Evolutionary conservation across 1,284 basidiomycete genomes (phyloP), one percentile per base, ranked within the genome.

Genomic region (Heliocybe sulcata): DNA sequence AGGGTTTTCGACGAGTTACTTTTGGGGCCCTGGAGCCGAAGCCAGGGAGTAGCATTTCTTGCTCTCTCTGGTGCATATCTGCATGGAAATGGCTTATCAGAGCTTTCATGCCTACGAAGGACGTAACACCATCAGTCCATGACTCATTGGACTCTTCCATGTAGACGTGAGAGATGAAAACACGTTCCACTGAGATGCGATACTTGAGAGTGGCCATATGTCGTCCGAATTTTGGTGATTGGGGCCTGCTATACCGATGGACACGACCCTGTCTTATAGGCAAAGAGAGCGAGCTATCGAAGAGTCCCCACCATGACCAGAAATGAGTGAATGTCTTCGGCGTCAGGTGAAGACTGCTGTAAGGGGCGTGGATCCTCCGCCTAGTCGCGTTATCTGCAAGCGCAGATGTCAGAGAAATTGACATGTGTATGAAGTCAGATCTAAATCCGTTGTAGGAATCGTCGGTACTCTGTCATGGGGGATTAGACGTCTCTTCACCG

Each of bases 151-250:
- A 82, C 56, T 92, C 84, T 65, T 96, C 92, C 26, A 85, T 79
- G 67, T 98, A 98, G 38, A 85, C 82, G 67, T 98, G 95, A 51
- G 91, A 87, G 60, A 98, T 80, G 69, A 87, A 94, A 16, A 99
- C 71, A 23, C 87, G 83, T 10, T 85, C 79, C 3, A 98, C 75
- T 26, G 83, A 79, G 60, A 96, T 83, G 38, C 90, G 84, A 69
- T 98, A 98, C 70, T 98, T 98, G 69, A 99, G 77, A 0, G 96
- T 98, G 8, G 87, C 94, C 33, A 98, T 72, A 66, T 94, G 90
- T 38, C 85, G 81, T 26, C 93, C 88, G 65, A 98, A 90, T 72
- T 98, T 98, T 25, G 92, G 92, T 0, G 93, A 91, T 6, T 86
- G 80, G 1, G 79, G 80, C 19, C 87, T 83, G 10, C 79, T 75